Evolutionary conservation across 441 rosid genomes (phyloP), one percentile per base, ranked within the genome.

Genomic region (Corymbia citriodora): DNA sequence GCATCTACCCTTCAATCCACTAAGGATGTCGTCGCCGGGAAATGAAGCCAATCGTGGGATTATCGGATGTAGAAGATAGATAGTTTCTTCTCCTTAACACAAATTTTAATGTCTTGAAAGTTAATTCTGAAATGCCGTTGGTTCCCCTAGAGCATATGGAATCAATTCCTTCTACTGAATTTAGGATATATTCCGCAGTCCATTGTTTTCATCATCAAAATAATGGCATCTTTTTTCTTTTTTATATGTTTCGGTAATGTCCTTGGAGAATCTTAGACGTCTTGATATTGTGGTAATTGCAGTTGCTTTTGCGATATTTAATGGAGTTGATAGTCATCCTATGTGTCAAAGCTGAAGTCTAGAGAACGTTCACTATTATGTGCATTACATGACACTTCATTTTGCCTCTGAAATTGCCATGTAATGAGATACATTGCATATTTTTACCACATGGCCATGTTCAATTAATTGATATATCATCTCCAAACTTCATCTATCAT

Each of bases 1-100:
- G 94, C 93, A 29, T 89, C 93, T 36, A 91, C 96, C 89, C 95
- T 96, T 87, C 91, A 96, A 89, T 94, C 95, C 15, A 97, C 96
- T 70, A 92, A 94, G 94, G 92, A 96, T 87, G 95, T 93, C 59
- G 92, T 97, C 50, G 90, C 93, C 21, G 90, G 90, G 85, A 92
- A 90, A 40, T 91, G 90, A 92, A 31, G 83, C 85, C 50, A 31
- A 79, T 79, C n/a, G 86, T 45, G 45, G 2, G 86, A 13, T 79
- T 45, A 45, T 21, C 25, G 86, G 86, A 25, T 13, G 86, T 8
- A 23, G 86, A 79, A 45, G 86, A 79, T 45, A 27, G 53, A 79
- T 25, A 1, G 52, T 79, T 45, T 79, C 50, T 79, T 45, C 85
- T 45, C 16, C 85, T 45, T 23, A 74, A 74, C 3, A 74, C 25